Evolutionary conservation across 2,329 filamentous ascomycete species (phyloP).

Genomic region (Cercospora sesami): DNA sequence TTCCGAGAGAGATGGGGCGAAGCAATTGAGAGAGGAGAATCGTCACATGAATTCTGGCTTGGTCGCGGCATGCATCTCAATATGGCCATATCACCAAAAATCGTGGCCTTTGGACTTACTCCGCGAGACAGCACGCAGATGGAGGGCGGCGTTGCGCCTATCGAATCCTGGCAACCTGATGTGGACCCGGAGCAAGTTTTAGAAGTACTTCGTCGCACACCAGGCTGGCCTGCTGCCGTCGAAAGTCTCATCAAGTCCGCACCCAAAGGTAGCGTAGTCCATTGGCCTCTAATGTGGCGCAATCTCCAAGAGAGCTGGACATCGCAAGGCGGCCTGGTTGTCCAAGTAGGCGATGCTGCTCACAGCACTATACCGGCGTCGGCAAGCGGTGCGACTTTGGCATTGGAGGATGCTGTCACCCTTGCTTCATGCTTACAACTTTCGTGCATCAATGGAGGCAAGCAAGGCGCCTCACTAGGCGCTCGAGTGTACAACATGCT

Average conservation of each 20-base stretch:
- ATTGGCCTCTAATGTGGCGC: slow-evolving; percentile 51
- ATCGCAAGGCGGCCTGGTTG: slow-evolving; percentile 45
- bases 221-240: slow-evolving; percentile 50
- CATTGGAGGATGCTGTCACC: slow-evolving; percentile 50
- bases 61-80: slow-evolving; percentile 41
- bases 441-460: slow-evolving; percentile 40
- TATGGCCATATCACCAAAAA: slow-evolving; percentile 48
- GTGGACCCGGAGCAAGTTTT: slow-evolving; percentile 49
- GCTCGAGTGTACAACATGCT: slow-evolving; percentile 35
- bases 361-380: slow-evolving; percentile 49
- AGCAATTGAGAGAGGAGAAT: slow-evolving; percentile 1
- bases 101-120: slow-evolving; percentile 51
- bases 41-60: slow-evolving; percentile 31
- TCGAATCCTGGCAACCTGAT: slow-evolving; percentile 49
- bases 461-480: slow-evolving; percentile 39
- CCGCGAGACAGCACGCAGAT: slow-evolving; percentile 33
- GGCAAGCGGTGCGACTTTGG: slow-evolving; percentile 50
- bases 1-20: slow-evolving; percentile 29
- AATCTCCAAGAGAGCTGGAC: slow-evolving; percentile 49
- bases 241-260: slow-evolving; percentile 48
- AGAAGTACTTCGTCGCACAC: slow-evolving; percentile 44
- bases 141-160: slow-evolving; percentile 33
- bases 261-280: slow-evolving; percentile 50
- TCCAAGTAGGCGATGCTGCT: slow-evolving; percentile 49
- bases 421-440: slow-evolving; percentile 50